These are phyloP conservation scores for Pilasporangium apinafurcum DNA, from an alignment of 352 stramenopile genomes.

Conservation along the genomic window DNA sequence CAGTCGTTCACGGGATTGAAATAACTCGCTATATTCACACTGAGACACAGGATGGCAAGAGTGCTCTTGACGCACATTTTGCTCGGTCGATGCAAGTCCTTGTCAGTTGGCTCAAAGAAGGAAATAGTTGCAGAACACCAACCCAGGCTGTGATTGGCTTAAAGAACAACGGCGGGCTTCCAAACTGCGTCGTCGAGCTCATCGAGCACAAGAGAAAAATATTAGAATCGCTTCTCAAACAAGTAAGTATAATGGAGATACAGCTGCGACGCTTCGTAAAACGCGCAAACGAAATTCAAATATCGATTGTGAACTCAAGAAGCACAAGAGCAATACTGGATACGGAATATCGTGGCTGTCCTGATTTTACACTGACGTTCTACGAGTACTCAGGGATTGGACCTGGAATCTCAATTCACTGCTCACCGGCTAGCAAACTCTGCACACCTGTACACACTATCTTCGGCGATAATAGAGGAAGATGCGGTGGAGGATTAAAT, in stretches of 20 bases:
- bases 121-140: constrained; percentile 11
- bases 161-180: constrained; percentile 9
- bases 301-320: no score
- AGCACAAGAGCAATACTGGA: no score
- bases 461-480: no score
- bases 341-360: no score
- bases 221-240: not conserved
- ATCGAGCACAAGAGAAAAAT: constrained; percentile 5
- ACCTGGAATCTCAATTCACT: no score
- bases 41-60: constrained; percentile 21
- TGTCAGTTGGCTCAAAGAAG: constrained; percentile 5
- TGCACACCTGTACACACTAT: no score
- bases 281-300: constrained; percentile 1
- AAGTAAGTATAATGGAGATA: not conserved
- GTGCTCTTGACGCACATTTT: constrained; percentile 16
- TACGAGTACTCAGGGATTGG: no score
- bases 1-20: constrained; percentile 2
- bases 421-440: no score
- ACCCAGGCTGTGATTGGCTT: constrained; percentile 14
- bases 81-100: constrained; percentile 10
- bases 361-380: no score
- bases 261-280: not conserved
- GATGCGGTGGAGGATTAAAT: no score
- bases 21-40: constrained; percentile 18
- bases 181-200: constrained; percentile 16